These are phyloP conservation scores for Saccharomyces jurei DNA, from an alignment of 805 yeast genomes.

Conservation along the genomic window DNA sequence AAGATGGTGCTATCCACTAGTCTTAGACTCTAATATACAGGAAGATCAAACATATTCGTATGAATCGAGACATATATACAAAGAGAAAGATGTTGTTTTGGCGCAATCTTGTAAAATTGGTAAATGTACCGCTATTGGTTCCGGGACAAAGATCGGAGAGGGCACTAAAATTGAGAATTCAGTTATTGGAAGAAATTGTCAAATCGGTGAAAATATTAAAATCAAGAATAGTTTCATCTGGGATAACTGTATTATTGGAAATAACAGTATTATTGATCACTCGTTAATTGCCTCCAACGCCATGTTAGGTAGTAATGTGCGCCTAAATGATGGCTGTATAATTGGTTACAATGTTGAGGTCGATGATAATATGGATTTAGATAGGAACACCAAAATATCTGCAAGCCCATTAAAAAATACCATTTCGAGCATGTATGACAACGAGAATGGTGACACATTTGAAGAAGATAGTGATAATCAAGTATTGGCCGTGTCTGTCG, in stretches of 20 bases:
- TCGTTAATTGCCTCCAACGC: constrained; percentile 68
- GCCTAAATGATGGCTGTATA: constrained; percentile 61
- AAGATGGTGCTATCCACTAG: constrained; percentile 88
- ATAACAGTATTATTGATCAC: constrained; percentile 48
- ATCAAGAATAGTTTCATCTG: constrained; percentile 77
- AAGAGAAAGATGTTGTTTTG: constrained; percentile 77
- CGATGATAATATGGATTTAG: constrained; percentile 44
- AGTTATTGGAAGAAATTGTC: constrained; percentile 79
- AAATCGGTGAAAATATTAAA: constrained; percentile 67
- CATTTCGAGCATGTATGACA: constrained; percentile 24
- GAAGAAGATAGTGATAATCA: constrained; percentile 17
- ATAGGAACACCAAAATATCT: constrained; percentile 45
- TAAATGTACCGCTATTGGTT: constrained; percentile 74
- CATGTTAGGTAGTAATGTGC: constrained; percentile 43
- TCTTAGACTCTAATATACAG: constrained; percentile 74
- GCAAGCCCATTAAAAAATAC: constrained; percentile 37
- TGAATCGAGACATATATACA: constrained; percentile 79
- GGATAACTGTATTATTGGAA: constrained; percentile 72
- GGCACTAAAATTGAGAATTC: constrained; percentile 58
- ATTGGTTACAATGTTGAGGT: constrained; percentile 69
- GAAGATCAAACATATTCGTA: constrained; percentile 68
- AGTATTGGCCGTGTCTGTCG: constrained; percentile 20
- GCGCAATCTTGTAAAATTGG: constrained; percentile 90
- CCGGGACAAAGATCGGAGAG: constrained; percentile 68
- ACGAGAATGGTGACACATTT: constrained; percentile 24